Conservation (phyloP, 495 filamentous ascomycete species). For the Pyrenopolyporus hunteri region DNA sequence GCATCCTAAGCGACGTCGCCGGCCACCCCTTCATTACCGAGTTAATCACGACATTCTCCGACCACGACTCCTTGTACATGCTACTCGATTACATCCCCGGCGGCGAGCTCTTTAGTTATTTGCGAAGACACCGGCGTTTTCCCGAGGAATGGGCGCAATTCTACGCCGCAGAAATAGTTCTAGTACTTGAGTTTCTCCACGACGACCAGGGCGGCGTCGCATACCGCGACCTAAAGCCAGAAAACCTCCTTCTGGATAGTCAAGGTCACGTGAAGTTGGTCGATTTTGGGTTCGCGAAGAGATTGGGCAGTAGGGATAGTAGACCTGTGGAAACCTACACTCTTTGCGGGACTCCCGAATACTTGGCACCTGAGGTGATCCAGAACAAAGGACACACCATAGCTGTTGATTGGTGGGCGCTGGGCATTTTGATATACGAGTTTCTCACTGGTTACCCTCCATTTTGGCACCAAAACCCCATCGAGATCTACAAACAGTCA, state of each 20-base stretch:
- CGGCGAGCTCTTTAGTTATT: conserved; percentile 93
- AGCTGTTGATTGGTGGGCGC: conserved; percentile 99
- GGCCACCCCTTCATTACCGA: conserved; percentile 96
- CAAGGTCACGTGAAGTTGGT: conserved; percentile 95
- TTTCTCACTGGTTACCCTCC: conserved; percentile 95
- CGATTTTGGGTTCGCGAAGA: conserved; percentile 98
- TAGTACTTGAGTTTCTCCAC: conserved; percentile 92
- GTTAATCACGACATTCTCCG: conserved; percentile 88
- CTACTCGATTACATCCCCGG: conserved; percentile 93
- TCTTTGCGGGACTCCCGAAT: conserved; percentile 94
- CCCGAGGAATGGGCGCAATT: conserved; percentile 85
- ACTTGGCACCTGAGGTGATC: conserved; percentile 95
- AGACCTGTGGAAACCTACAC: conserved; percentile 86
- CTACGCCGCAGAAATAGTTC: conserved; percentile 93
- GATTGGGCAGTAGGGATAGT: conserved; percentile 60
- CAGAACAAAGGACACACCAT: conserved; percentile 93
- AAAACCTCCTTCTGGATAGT: conserved; percentile 91
- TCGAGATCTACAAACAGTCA: conserved; percentile 93
- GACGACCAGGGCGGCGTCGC: conserved; percentile 82
- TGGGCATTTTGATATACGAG: conserved; percentile 95
- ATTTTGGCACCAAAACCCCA: conserved; percentile 95
- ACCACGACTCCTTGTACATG: conserved; percentile 89
- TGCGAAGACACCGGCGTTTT: conserved; percentile 84
- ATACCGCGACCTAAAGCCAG: conserved; percentile 94
- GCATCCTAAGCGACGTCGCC: conserved; percentile 82